phyloP scores from a whole-genome alignment of 1,284 basidiomycete species.

The Lignosus rhinocerotis region DNA sequence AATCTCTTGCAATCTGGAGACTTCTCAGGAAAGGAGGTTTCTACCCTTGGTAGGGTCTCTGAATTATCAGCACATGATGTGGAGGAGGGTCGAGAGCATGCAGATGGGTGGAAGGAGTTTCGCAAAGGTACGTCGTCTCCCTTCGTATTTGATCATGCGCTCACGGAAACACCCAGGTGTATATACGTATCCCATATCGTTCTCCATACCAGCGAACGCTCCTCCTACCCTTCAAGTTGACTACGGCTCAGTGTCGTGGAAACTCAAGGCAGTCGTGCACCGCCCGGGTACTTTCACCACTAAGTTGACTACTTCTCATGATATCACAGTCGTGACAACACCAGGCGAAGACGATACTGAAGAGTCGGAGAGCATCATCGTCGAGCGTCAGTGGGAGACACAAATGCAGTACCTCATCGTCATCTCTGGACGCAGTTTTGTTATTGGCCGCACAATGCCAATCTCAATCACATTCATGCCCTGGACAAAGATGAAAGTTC shows the following conservation, averaged over 20 bases:
- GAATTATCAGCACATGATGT: constrained; percentile 42
- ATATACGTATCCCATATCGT: constrained; percentile 94
- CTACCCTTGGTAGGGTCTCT: constrained; percentile 33
- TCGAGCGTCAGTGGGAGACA: constrained; percentile 92
- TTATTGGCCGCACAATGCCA: constrained; percentile 83
- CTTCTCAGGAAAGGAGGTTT: constrained; percentile 23
- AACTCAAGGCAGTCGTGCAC: constrained; percentile 80
- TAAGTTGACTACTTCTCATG: constrained; percentile 71
- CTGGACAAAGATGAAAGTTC: constrained; percentile 81
- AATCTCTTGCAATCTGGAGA: background rate
- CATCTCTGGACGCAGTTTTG: constrained; percentile 79
- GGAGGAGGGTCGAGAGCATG: constrained; percentile 48
- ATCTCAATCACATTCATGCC: constrained; percentile 85
- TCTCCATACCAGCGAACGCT: constrained; percentile 79
- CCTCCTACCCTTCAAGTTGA: constrained; percentile 82
- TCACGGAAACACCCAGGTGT: constrained; percentile 51
- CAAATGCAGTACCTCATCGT: constrained; percentile 86
- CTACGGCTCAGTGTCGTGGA: constrained; percentile 82
- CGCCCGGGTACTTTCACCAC: constrained; percentile 81
- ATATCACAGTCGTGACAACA: constrained; percentile 77
- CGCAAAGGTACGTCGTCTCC: constrained; percentile 66
- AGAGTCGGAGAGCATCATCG: constrained; percentile 80
- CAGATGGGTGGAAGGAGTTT: constrained; percentile 86
- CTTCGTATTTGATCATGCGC: background rate
- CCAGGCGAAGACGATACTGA: constrained; percentile 92